phyloP scores from a whole-genome alignment of 2,329 filamentous ascomycete species.

The Tricladium varicosporioides region DNA sequence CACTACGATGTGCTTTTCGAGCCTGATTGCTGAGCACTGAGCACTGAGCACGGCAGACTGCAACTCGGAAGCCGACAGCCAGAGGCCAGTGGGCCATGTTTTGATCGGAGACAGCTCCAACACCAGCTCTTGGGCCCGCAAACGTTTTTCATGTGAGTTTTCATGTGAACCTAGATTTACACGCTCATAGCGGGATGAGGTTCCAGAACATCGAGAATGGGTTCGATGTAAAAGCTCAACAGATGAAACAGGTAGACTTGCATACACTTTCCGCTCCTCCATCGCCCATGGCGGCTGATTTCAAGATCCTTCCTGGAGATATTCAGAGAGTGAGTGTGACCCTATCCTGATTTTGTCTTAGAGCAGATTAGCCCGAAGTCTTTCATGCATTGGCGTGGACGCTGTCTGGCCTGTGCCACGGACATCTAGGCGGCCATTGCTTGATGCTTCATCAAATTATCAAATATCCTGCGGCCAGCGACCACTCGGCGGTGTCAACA shows the following conservation, averaged over 20 bases:
- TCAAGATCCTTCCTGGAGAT: neutral
- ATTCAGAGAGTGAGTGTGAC: neutral
- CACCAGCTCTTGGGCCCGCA: neutral
- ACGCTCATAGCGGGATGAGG: neutral
- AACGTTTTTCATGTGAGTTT: neutral
- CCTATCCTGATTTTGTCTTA: slow-evolving; percentile 1
- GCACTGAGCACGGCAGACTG: neutral
- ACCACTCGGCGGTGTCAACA: too few species aligned
- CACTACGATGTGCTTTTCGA: slow-evolving; percentile 3
- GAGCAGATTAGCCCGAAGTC: neutral
- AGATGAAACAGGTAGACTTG: neutral
- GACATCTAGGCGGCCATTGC: neutral
- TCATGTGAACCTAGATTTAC: neutral
- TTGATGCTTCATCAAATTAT: neutral
- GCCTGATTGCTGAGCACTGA: neutral
- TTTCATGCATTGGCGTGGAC: slow-evolving; percentile 4
- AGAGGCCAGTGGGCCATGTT: neutral
- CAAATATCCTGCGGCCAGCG: neutral
- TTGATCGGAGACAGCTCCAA: neutral
- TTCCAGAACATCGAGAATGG: neutral
- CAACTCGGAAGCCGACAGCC: neutral
- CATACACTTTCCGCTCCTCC: neutral
- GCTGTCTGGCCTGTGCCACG: neutral
- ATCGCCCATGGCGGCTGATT: slow-evolving; percentile 2
- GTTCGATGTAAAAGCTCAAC: neutral